Evolutionary conservation across 352 stramenopile species (phyloP), one percentile per base, ranked within the genome.

Genomic region (Phytophthora sp.): DNA sequence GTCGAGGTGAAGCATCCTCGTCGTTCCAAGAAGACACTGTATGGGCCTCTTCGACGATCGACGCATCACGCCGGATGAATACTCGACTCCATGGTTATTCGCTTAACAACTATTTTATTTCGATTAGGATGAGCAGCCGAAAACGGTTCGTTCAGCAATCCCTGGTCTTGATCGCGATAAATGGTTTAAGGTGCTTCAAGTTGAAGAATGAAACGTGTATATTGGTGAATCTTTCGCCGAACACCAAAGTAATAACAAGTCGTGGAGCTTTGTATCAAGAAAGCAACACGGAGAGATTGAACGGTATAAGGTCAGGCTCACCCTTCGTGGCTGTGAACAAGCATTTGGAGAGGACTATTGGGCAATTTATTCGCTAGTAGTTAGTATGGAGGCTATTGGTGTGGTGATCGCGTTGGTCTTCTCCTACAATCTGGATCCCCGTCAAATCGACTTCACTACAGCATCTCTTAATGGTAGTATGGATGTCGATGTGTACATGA

Each of bases 211-310:
- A 45, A n/a, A 45, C 38, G 38, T 45, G 38, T 3, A 45, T 26
- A 24, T 8, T 45, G 7, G n/a, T 45, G 5, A 24, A 26, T 24
- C n/a, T 16, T 15, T n/a, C 36, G 4, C 38, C 16, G 16, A 45
- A 45, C 38, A 23, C 38, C 4, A 60, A 51, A n/a, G 5, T 60
- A 24, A 7, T 60, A 12, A 52, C 36, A 9, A 60, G 35, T 35
- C 8, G 39, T 4, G 51, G 26, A 27, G 0, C 45, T 4, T 41
- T 60, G 42, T 45, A 8, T 45, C 51, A 24, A 20, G 53, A 24
- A 47, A 60, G 7, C 15, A 60, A 7, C 39, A 42, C 5, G 53
- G 39, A 24, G 38, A 60, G 7, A 24, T 60, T 38, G 12, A 51
- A 20, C 36, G 52, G 9, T 53, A 38, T 27, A 53, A 54, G 12